These are phyloP conservation scores for Capsicum baccatum DNA, from an alignment of 257 asterid species.

Conservation along the genomic window DNA sequence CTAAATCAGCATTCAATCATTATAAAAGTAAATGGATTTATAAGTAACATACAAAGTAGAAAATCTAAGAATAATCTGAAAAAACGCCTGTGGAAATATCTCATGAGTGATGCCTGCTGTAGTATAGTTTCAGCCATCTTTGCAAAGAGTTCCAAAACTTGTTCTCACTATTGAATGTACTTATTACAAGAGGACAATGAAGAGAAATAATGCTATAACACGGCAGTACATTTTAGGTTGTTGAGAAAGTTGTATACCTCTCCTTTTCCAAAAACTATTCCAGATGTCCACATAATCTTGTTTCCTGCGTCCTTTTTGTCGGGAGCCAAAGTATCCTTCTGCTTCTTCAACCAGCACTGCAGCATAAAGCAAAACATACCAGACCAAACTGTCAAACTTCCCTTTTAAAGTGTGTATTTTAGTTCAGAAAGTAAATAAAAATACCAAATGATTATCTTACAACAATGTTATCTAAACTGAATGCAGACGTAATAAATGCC, in stretches of 20 bases:
- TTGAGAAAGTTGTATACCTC: constrained; percentile 57
- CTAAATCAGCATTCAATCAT: neutral
- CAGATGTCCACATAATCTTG: constrained; percentile 82
- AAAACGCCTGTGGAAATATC: neutral
- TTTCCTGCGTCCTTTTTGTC: constrained; percentile 58
- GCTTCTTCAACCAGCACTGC: constrained; percentile 98
- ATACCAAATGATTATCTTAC: neutral
- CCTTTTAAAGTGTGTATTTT: neutral
- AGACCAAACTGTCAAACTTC: constrained; percentile 23
- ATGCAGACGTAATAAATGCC: neutral
- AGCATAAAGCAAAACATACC: constrained; percentile 27
- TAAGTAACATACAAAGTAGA: neutral
- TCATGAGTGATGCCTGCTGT: neutral
- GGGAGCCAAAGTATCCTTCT: constrained; percentile 74
- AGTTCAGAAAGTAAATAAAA: neutral
- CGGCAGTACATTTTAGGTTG: neutral
- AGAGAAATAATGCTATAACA: neutral
- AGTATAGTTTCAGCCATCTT: neutral
- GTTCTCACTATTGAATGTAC: neutral
- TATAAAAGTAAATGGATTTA: neutral
- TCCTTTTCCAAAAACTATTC: constrained; percentile 81
- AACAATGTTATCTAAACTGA: neutral
- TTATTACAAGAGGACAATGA: neutral
- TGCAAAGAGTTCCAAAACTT: constrained; percentile 11
- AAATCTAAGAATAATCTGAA: neutral